A percentile compares a stretch with the other conserved stretches of the same genome.
Evolutionary conservation across 2,329 filamentous ascomycete genomes (phyloP).

Genomic region (Stachybotrys echinatus): DNA sequence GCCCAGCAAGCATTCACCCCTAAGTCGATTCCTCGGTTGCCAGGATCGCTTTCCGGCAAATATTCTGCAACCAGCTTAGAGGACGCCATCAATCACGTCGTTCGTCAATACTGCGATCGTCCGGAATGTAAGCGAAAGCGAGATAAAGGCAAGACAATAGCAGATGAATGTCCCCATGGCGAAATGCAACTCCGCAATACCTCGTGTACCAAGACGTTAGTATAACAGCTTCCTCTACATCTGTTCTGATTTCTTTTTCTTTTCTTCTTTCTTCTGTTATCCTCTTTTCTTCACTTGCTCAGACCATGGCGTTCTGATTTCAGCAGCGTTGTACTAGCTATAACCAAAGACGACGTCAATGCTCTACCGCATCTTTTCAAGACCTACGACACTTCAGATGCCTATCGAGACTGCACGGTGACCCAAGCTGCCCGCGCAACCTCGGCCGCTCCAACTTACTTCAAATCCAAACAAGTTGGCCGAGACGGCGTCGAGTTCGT

Average conservation of each 20-base stretch:
- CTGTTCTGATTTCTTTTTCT: conserved; percentile 1
- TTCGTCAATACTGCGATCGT: conserved; percentile 10
- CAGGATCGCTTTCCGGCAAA: conserved; percentile 9
- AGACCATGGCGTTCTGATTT: not conserved
- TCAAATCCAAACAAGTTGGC: conserved; percentile 20
- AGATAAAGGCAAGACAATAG: not conserved
- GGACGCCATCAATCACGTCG: conserved; percentile 13
- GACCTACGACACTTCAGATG: conserved; percentile 16
- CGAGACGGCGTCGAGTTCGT: conserved; percentile 19
- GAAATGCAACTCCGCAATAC: conserved; percentile 13
- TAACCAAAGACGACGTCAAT: conserved; percentile 20
- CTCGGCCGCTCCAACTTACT: conserved; percentile 21
- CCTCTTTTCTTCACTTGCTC: too few species aligned
- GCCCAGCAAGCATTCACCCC: conserved; percentile 5
- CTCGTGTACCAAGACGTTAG: conserved; percentile 17
- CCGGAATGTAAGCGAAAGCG: conserved; percentile 4
- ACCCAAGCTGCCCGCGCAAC: conserved; percentile 23
- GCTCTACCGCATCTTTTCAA: conserved; percentile 17
- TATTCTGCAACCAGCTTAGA: conserved; percentile 19
- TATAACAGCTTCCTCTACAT: too few species aligned
- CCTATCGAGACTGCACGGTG: conserved; percentile 15
- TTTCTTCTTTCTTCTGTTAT: too few species aligned
- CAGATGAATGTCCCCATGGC: conserved; percentile 11
- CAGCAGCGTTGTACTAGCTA: conserved; percentile 17
- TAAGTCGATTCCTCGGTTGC: conserved; percentile 5